Percentiles rank a stretch among this genome's conserved stretches.
These are phyloP conservation scores for Sequoia sempervirens DNA, from an alignment of 75 land plant genomes.

Conservation along the genomic window DNA sequence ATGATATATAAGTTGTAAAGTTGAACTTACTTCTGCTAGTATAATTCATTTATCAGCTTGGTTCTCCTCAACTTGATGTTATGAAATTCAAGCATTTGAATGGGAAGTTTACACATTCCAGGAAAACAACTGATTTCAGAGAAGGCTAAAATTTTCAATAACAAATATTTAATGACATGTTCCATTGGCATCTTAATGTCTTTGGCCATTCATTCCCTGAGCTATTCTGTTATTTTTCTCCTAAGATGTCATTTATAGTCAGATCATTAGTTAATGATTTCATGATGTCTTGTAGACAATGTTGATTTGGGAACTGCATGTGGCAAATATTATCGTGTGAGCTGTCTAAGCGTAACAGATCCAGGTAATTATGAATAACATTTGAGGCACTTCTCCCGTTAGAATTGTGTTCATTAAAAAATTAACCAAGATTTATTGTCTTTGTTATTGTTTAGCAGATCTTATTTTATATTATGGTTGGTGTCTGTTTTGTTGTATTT, in stretches of 20 bases:
- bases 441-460: background rate
- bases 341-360: slow-evolving; percentile 61
- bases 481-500: background rate
- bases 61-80: background rate
- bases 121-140: background rate
- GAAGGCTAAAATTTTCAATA: background rate
- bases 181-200: background rate
- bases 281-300: slow-evolving; percentile 42
- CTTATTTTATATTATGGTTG: background rate
- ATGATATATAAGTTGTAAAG: background rate
- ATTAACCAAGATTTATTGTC: background rate
- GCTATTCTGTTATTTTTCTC: background rate
- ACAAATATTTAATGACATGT: background rate
- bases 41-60: background rate
- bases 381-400: background rate
- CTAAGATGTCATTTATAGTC: background rate
- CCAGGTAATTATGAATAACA: slow-evolving; percentile 34
- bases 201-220: too few relatives aligned
- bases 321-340: slow-evolving; percentile 71
- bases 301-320: slow-evolving; percentile 80
- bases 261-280: background rate
- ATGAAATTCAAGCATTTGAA: background rate
- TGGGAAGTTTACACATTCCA: background rate
- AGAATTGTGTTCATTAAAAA: background rate
- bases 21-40: background rate